Evolutionary conservation across 2,329 filamentous ascomycete genomes (phyloP).

Genomic region (Penicillium sp.): DNA sequence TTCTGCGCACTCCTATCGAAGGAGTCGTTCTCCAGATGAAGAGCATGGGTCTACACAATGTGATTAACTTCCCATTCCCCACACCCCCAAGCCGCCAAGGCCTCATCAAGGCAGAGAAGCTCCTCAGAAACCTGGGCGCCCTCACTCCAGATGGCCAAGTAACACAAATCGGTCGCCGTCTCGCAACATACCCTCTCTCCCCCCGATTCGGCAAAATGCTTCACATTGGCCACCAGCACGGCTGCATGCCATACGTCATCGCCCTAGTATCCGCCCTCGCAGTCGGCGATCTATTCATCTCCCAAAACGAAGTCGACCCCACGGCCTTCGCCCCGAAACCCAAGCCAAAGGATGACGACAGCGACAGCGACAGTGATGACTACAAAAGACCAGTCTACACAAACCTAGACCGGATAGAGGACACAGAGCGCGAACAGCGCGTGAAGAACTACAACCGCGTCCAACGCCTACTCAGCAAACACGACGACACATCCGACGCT

Average conservation of each 20-base stretch:
- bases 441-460: conserved; percentile 68
- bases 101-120: conserved; percentile 78
- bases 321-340: conserved; percentile 32
- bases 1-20: conserved; percentile 88
- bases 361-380: conserved; percentile 44
- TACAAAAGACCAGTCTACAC: conserved; percentile 49
- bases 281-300: conserved; percentile 82
- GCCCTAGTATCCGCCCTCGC: conserved; percentile 86
- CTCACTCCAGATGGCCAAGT: conserved; percentile 71
- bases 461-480: conserved; percentile 74
- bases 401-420: conserved; percentile 69
- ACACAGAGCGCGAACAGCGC: conserved; percentile 67
- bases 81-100: conserved; percentile 78
- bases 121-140: conserved; percentile 82
- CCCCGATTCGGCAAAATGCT: conserved; percentile 91
- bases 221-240: conserved; percentile 79
- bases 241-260: conserved; percentile 81
- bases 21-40: conserved; percentile 91
- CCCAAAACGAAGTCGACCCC: conserved; percentile 74
- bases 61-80: conserved; percentile 94
- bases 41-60: conserved; percentile 85
- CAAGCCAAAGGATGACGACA: conserved; percentile 33
- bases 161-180: conserved; percentile 74
- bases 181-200: conserved; percentile 86
- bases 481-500: conserved; percentile 82